These are phyloP conservation scores for Pythium sukuiense DNA, from an alignment of 352 stramenopile genomes.

Conservation along the genomic window DNA sequence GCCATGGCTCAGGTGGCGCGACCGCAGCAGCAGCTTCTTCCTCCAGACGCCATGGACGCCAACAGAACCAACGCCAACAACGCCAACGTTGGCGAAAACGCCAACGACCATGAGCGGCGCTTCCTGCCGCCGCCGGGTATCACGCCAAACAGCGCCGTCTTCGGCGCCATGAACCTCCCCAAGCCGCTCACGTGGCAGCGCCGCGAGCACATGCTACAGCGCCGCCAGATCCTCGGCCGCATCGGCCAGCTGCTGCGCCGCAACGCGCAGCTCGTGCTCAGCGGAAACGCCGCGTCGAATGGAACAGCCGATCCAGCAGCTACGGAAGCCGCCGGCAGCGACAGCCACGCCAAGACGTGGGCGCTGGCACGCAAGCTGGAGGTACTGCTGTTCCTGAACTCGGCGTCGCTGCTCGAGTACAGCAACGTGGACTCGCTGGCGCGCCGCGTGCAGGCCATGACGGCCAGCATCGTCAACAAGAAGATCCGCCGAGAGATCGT, in stretches of 20 bases:
- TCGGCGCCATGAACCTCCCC: slow-evolving; percentile 59
- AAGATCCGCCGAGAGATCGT: slow-evolving; percentile 64
- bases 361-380: slow-evolving; percentile 79
- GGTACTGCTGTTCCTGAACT: slow-evolving; percentile 82
- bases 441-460: slow-evolving; percentile 78
- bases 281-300: background rate
- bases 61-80: background rate
- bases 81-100: background rate
- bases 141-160: slow-evolving; percentile 76
- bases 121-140: slow-evolving; percentile 62
- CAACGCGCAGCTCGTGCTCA: slow-evolving; percentile 48
- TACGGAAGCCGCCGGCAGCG: background rate
- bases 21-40: background rate
- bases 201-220: slow-evolving; percentile 67
- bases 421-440: slow-evolving; percentile 75
- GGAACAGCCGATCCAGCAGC: background rate
- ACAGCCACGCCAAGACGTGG: slow-evolving; percentile 54
- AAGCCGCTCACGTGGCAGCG: slow-evolving; percentile 84
- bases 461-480: slow-evolving; percentile 82
- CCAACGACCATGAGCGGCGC: slow-evolving; percentile 13
- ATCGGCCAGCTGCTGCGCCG: slow-evolving; percentile 62
- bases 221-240: slow-evolving; percentile 61
- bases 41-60: slow-evolving; percentile 1
- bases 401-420: slow-evolving; percentile 80
- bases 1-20: slow-evolving; percentile 3